Evolutionary conservation across 2,329 filamentous ascomycete species (phyloP), one percentile per base, ranked within the genome.

Genomic region (Leptographium wingfieldii): DNA sequence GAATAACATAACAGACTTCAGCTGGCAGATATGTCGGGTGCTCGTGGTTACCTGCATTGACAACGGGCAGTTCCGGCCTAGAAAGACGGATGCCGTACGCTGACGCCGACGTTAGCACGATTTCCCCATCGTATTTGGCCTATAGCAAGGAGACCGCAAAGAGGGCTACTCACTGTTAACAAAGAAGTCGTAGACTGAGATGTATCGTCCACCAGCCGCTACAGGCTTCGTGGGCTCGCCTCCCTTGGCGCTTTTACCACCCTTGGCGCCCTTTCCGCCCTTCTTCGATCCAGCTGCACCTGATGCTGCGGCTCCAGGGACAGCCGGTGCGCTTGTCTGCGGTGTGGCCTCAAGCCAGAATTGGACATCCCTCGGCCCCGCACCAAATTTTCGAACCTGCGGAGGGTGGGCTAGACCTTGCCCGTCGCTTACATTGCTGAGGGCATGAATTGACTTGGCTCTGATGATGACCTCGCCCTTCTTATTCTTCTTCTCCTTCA

Each of bases 1-100:
- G 74, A 3, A 79, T 61, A 2, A 88, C 77, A 0, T 67, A 59
- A 67, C 82, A 86, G 5, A 82, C 74, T 65, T 87, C 77, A 0
- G 76, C 70, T 0, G 85, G 85, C 2, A 87, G 64, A 63, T 85
- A 86, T 5, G 72, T 75, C 0, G 84, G 81, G 19, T 78, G 73
- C 0, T 74, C 69, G 0, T 65, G 64, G 10, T 69, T 81, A n/a
- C 82, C 83, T 29, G 84, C 78, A 64, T 87, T 86, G 65, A 87
- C 67, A 2, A 84, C 77, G 0, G 82, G 79, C 11, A 75, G 60
- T 0, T 69, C 60, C 0, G 73, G 70, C 49, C 75, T 62, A 3
- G 68, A 11, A 64, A 72, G 25, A 60, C 62, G 61, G 70, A 77
- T 67, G 55, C 72, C 62, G 58, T 77, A 67, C 63, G 70, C 64